Conservation (phyloP, 768 basidiomycete species). For the Fistulinella prunicolor region DNA sequence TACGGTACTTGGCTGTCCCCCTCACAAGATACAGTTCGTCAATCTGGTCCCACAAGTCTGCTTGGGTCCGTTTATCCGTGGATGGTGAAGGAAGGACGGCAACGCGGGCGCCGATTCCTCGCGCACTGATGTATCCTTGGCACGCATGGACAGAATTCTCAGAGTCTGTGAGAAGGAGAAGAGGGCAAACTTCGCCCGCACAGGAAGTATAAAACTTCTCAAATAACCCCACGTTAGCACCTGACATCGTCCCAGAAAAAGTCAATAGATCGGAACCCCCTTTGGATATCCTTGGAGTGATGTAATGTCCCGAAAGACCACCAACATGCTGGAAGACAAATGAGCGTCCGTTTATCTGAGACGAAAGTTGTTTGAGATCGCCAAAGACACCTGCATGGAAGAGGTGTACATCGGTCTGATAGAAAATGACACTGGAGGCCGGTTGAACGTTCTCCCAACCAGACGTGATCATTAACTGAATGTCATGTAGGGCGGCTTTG, state of each 20-base stretch:
- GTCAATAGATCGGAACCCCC: slow-evolving; percentile 25
- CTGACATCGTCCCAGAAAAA: slow-evolving; percentile 14
- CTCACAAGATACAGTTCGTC: slow-evolving; percentile 27
- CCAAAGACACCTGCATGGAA: slow-evolving; percentile 17
- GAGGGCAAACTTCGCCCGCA: slow-evolving; percentile 23
- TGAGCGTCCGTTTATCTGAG: slow-evolving; percentile 22
- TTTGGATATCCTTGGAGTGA: slow-evolving; percentile 18
- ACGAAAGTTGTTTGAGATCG: slow-evolving; percentile 13
- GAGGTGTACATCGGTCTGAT: slow-evolving; percentile 12
- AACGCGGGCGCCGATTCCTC: slow-evolving; percentile 18
- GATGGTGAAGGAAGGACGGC: slow-evolving; percentile 1
- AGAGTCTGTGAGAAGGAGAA: slow-evolving; percentile 23
- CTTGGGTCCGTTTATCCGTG: background rate
- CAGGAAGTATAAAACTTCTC: slow-evolving; percentile 15
- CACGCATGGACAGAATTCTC: slow-evolving; percentile 5
- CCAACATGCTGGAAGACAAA: slow-evolving; percentile 22
- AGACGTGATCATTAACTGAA: slow-evolving; percentile 25
- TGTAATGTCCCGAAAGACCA: slow-evolving; percentile 12
- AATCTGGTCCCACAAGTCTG: slow-evolving; percentile 8
- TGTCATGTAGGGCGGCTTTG: slow-evolving; percentile 25
- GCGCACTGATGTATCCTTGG: slow-evolving; percentile 4
- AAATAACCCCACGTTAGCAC: slow-evolving; percentile 8
- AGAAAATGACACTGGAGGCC: slow-evolving; percentile 18
- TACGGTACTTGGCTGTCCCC: slow-evolving; percentile 17
- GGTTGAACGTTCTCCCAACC: slow-evolving; percentile 24